Percentiles rank a stretch among this genome's conserved stretches.
phyloP scores from a whole-genome alignment of 2,329 filamentous ascomycete genomes.

The Capronia epimyces region DNA sequence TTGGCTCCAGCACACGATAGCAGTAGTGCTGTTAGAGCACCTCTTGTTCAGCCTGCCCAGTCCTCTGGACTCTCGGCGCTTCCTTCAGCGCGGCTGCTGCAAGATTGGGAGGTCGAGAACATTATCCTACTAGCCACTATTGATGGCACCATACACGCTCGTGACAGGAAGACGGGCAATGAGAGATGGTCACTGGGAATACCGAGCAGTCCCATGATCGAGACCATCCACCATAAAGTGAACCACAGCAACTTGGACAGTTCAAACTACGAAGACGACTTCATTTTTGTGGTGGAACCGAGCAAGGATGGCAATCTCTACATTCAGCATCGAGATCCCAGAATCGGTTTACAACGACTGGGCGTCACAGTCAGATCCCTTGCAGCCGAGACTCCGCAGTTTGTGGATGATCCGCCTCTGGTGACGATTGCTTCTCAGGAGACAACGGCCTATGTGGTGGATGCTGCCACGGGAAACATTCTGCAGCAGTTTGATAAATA shows the following conservation, averaged over 20 bases:
- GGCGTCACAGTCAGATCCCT: conserved; percentile 63
- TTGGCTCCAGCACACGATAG: conserved; percentile 77
- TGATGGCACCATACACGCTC: conserved; percentile 91
- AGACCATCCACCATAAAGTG: conserved; percentile 73
- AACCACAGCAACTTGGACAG: conserved; percentile 60
- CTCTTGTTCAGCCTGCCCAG: conserved; percentile 66
- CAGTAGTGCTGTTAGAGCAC: conserved; percentile 81
- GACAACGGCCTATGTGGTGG: conserved; percentile 80
- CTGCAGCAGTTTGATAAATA: conserved; percentile 71
- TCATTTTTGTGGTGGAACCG: conserved; percentile 92
- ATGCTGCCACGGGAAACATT: conserved; percentile 76
- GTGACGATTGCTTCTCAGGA: conserved; percentile 90
- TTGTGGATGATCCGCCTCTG: conserved; percentile 65
- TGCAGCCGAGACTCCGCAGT: conserved; percentile 75
- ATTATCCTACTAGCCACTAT: conserved; percentile 99
- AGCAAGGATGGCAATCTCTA: conserved; percentile 81
- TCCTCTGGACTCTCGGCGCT: conserved; percentile 67
- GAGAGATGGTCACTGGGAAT: conserved; percentile 80
- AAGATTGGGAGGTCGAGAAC: conserved; percentile 99
- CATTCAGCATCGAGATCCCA: conserved; percentile 66
- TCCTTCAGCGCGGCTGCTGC: conserved; percentile 91
- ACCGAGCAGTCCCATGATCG: conserved; percentile 75
- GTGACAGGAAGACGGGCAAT: conserved; percentile 78
- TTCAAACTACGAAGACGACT: conserved; percentile 66
- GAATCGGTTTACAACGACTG: conserved; percentile 44